Evolutionary conservation across 1,284 basidiomycete species (phyloP).

Genomic region (Salmacisia buchloeana): DNA sequence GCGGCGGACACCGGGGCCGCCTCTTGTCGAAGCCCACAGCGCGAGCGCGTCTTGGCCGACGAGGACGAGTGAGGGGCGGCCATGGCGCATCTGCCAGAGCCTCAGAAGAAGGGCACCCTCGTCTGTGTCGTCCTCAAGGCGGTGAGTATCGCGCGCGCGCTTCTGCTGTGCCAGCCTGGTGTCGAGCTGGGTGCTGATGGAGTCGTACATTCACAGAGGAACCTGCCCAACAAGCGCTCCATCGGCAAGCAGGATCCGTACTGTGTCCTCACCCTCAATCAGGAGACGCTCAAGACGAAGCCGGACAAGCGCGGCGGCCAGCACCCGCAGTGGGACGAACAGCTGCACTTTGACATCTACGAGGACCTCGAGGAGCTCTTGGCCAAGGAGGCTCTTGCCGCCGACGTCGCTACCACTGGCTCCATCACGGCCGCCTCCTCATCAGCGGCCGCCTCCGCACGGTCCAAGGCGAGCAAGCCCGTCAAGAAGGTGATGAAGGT

Average conservation of each 20-base stretch:
- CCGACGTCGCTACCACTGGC: slow-evolving; percentile 14
- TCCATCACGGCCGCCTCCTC: slow-evolving; percentile 38
- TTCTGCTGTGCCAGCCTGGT: not conserved
- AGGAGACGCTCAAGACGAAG: slow-evolving; percentile 60
- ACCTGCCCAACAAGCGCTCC: slow-evolving; percentile 46
- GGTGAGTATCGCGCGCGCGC: slow-evolving; percentile 58
- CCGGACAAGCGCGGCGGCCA: slow-evolving; percentile 91
- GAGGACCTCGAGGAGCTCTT: slow-evolving; percentile 71
- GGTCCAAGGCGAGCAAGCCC: slow-evolving; percentile 54
- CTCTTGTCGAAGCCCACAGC: too few relatives aligned
- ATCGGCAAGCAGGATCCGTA: slow-evolving; percentile 90
- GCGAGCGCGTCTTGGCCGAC: not conserved
- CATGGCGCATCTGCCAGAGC: slow-evolving; percentile 8
- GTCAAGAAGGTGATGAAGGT: slow-evolving; percentile 73
- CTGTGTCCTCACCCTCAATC: slow-evolving; percentile 69
- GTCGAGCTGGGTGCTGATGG: not conserved
- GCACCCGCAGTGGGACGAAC: slow-evolving; percentile 98
- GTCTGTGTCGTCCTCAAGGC: slow-evolving; percentile 91
- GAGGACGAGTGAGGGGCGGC: not conserved
- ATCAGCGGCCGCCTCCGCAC: slow-evolving; percentile 60
- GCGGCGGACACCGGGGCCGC: too few relatives aligned
- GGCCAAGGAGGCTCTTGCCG: slow-evolving; percentile 51
- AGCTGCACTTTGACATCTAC: slow-evolving; percentile 83
- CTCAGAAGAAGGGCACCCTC: slow-evolving; percentile 78
- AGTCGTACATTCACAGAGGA: slow-evolving; percentile 18